A percentile compares a stretch with the other conserved stretches of the same genome.
These are phyloP conservation scores for Syzygium grande DNA, from an alignment of 345 rosid genomes.

Conservation along the genomic window DNA sequence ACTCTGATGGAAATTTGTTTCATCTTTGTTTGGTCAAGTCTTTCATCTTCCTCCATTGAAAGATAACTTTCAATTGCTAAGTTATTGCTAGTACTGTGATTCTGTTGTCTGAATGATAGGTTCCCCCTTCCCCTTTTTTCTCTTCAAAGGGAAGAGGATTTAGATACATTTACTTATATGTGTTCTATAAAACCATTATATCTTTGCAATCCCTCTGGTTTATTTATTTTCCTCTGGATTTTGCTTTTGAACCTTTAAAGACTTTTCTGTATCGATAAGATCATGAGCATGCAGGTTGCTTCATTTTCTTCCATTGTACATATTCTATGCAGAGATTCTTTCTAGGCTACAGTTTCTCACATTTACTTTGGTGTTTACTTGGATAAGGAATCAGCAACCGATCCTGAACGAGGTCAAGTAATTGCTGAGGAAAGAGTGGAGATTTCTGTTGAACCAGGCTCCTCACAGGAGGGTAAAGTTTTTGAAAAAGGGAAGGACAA, in stretches of 20 bases:
- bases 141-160: neutral
- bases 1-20: neutral
- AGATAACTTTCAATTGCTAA: neutral
- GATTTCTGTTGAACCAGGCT: constrained; percentile 44
- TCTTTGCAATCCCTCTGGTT: neutral
- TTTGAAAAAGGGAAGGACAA: constrained; percentile 70
- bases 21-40: neutral
- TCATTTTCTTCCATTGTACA: neutral
- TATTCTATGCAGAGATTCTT: neutral
- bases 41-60: neutral
- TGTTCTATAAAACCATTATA: neutral
- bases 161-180: neutral
- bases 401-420: constrained; percentile 49
- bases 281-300: neutral
- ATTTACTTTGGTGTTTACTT: constrained; percentile 1
- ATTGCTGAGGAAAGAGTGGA: constrained; percentile 51
- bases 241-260: neutral
- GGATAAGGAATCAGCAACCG: constrained; percentile 59
- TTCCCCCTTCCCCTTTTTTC: neutral
- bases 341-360: neutral
- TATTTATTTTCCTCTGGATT: neutral
- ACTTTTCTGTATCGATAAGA: neutral
- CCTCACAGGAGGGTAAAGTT: constrained; percentile 45
- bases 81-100: no score
- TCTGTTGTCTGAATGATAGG: neutral